Evolutionary conservation across 2,329 filamentous ascomycete genomes (phyloP).

Genomic region (Epichloe aotearoae): DNA sequence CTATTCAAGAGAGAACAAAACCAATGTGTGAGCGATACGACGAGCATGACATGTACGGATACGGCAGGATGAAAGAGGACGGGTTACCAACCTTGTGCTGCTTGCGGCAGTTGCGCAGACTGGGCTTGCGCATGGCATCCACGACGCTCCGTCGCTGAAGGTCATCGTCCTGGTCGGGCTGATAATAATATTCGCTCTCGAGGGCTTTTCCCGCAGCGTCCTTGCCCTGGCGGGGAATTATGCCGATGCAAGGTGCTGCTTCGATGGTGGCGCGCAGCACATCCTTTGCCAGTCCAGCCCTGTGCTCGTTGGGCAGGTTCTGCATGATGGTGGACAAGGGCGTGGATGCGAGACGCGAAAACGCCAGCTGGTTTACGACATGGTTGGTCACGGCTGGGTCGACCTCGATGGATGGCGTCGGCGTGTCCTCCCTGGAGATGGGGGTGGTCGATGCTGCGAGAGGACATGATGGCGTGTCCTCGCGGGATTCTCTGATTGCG

Average conservation of each 20-base stretch:
- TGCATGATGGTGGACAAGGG: slow-evolving; percentile 81
- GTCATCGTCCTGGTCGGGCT: slow-evolving; percentile 76
- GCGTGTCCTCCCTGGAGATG: slow-evolving; percentile 9
- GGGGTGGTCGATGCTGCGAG: slow-evolving; percentile 11
- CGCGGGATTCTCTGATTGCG: not conserved
- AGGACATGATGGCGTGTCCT: slow-evolving; percentile 13
- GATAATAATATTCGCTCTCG: slow-evolving; percentile 95
- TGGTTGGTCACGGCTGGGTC: slow-evolving; percentile 57
- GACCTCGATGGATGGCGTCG: slow-evolving; percentile 18
- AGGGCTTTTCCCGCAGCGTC: slow-evolving; percentile 87
- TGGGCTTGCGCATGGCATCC: slow-evolving; percentile 76
- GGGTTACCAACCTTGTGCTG: slow-evolving; percentile 75
- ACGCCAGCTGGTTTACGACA: slow-evolving; percentile 88
- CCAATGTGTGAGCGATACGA: not conserved
- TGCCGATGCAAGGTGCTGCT: slow-evolving; percentile 64
- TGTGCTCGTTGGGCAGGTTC: slow-evolving; percentile 61
- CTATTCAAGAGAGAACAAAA: slow-evolving; percentile 21
- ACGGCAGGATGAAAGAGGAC: not conserved
- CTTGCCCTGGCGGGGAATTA: slow-evolving; percentile 83
- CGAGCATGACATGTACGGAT: not conserved
- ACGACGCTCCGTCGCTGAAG: slow-evolving; percentile 70
- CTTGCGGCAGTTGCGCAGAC: slow-evolving; percentile 78
- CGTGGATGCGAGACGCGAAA: slow-evolving; percentile 81
- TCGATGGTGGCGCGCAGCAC: slow-evolving; percentile 62
- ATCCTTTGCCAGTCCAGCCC: slow-evolving; percentile 42